Percentiles rank a stretch among this genome's conserved stretches.
Conservation (phyloP, 1,139 yeast genomes). For the Protomyces pachydermus region DNA sequence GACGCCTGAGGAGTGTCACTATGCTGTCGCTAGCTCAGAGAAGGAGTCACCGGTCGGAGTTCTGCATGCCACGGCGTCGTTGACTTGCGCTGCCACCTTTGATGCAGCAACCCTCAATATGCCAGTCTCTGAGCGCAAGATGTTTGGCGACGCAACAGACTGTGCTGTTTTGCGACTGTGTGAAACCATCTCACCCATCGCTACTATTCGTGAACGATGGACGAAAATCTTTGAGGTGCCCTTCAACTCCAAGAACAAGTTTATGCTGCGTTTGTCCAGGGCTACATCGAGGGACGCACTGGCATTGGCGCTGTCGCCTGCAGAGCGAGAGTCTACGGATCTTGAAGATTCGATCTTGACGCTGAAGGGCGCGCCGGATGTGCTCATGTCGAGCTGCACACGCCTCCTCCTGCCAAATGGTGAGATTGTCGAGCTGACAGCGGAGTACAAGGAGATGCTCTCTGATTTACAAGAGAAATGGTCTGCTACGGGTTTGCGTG, state of each 20-base stretch:
- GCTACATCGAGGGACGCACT: slow-evolving; percentile 49
- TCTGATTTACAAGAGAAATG: slow-evolving; percentile 41
- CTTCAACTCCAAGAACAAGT: slow-evolving; percentile 50
- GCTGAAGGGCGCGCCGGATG: slow-evolving; percentile 53
- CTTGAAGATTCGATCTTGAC: slow-evolving; percentile 38
- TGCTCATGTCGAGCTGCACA: slow-evolving; percentile 43
- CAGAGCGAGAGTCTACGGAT: slow-evolving; percentile 39
- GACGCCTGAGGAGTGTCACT: slow-evolving; percentile 50
- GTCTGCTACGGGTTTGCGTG: slow-evolving; percentile 48
- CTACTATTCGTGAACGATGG: slow-evolving; percentile 34
- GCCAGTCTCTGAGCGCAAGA: slow-evolving; percentile 37
- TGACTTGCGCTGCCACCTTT: slow-evolving; percentile 47
- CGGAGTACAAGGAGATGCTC: slow-evolving; percentile 34
- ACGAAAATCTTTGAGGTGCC: slow-evolving; percentile 41
- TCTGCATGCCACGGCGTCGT: slow-evolving; percentile 36
- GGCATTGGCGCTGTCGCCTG: slow-evolving; percentile 18
- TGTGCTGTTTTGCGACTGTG: slow-evolving; percentile 46
- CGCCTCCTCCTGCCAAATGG: slow-evolving; percentile 35
- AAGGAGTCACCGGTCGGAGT: slow-evolving; percentile 33
- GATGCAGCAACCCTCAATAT: slow-evolving; percentile 33
- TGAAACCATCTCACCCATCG: slow-evolving; percentile 34
- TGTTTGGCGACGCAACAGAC: slow-evolving; percentile 51
- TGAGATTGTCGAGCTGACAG: slow-evolving; percentile 30
- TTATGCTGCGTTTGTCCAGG: slow-evolving; percentile 39
- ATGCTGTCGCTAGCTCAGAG: background rate